Conservation (phyloP, 139 green algal genomes). For the Chlorella sp. region DNA sequence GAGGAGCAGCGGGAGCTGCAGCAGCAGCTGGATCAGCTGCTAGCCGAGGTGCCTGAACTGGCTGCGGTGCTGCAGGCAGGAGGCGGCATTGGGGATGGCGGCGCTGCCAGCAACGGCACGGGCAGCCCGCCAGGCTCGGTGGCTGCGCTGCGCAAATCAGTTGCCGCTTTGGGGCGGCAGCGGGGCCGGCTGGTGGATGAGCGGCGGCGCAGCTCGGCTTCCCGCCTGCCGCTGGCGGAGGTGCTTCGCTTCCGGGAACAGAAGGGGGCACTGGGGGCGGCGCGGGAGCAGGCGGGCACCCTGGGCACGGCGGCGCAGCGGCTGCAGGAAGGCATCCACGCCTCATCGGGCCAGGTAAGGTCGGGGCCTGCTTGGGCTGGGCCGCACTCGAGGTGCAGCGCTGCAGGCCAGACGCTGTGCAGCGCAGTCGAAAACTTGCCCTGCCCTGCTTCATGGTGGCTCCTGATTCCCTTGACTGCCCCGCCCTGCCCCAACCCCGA, state of each 20-base stretch:
- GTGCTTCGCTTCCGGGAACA: slow-evolving; percentile 15
- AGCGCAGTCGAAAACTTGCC: no score
- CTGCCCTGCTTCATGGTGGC: no score
- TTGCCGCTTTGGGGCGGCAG: not conserved
- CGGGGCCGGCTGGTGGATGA: not conserved
- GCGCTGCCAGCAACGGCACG: no score
- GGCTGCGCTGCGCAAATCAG: not conserved
- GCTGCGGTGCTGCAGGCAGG: not conserved
- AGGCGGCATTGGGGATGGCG: not conserved
- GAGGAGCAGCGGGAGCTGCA: not conserved
- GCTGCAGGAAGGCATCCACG: slow-evolving; percentile 23
- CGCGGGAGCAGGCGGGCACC: not conserved
- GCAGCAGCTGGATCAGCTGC: not conserved
- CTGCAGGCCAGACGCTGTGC: no score
- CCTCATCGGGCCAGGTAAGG: not conserved
- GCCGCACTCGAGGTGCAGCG: no score
- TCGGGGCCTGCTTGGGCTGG: not conserved
- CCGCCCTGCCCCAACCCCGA: not conserved
- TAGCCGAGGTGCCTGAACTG: slow-evolving; percentile 3
- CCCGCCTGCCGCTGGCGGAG: not conserved
- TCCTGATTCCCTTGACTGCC: not conserved
- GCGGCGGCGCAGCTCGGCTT: not conserved
- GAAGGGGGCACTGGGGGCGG: not conserved
- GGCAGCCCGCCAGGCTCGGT: not conserved
- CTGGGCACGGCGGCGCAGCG: slow-evolving; percentile 4